A percentile compares a stretch with the other conserved stretches of the same genome.
phyloP scores from a whole-genome alignment of 441 rosid genomes.

The Adansonia rubrostipa region DNA sequence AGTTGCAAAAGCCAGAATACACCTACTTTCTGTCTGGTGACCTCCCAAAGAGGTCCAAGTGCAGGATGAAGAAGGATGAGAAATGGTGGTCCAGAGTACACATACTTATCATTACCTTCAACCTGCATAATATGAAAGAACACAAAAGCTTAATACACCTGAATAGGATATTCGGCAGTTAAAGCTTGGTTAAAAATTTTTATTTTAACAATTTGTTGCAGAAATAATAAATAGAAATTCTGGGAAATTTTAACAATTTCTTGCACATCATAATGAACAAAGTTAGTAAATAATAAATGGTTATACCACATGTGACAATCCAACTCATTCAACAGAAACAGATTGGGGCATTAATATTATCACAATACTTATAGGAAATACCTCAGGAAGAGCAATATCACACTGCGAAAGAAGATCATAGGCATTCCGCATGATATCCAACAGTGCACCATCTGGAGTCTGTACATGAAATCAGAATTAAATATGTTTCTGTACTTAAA shows the following conservation, averaged over 20 bases:
- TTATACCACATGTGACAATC: constrained; percentile 18
- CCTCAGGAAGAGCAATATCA: constrained; percentile 75
- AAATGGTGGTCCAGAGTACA: constrained; percentile 76
- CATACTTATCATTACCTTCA: constrained; percentile 66
- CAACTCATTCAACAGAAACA: constrained; percentile 22
- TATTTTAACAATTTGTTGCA: neutral
- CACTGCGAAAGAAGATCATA: constrained; percentile 78
- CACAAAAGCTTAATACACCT: constrained; percentile 11
- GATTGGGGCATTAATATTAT: neutral
- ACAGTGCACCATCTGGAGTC: constrained; percentile 93
- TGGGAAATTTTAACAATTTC: neutral
- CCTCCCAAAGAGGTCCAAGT: constrained; percentile 96
- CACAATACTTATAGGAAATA: constrained; percentile 34
- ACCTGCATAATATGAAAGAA: constrained; percentile 46
- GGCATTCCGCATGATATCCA: constrained; percentile 87
- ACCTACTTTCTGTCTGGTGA: constrained; percentile 77
- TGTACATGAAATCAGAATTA: constrained; percentile 42
- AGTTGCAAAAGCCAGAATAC: constrained; percentile 17
- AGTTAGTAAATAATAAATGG: neutral
- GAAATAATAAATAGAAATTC: neutral
- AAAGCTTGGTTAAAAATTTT: neutral
- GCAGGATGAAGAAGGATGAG: constrained; percentile 92
- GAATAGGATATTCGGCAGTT: constrained; percentile 15
- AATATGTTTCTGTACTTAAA: constrained; percentile 5
- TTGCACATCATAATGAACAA: neutral